Conservation (phyloP, 495 filamentous ascomycete genomes). For the Aspergillus steynii region DNA sequence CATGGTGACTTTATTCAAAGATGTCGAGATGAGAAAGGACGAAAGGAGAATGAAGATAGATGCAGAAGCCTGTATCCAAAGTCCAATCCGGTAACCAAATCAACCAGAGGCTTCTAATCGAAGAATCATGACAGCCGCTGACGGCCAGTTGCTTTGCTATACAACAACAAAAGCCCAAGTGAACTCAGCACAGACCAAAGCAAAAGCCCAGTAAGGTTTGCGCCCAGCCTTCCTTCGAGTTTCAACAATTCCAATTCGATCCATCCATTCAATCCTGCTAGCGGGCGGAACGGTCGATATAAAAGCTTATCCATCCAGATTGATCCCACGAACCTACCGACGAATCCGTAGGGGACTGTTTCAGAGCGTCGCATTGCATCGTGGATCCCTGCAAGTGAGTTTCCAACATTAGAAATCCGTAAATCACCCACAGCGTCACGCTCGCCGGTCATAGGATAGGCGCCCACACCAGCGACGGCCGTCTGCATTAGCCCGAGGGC, state of each 20-base stretch:
- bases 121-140: background rate
- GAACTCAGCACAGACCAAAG: background rate
- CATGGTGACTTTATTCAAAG: slow-evolving; percentile 23
- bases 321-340: background rate
- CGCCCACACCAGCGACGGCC: background rate
- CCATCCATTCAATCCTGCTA: background rate
- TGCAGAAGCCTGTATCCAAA: background rate
- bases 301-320: background rate
- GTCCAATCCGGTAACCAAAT: background rate
- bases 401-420: background rate
- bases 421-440: background rate
- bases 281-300: background rate
- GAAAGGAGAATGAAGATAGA: background rate
- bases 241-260: background rate
- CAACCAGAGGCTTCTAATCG: background rate
- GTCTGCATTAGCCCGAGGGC: background rate
- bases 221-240: background rate
- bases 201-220: background rate
- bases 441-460: background rate
- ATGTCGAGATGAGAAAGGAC: background rate
- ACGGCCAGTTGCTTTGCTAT: background rate
- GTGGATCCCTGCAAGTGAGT: background rate
- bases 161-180: background rate
- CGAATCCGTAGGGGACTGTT: background rate
- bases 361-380: background rate